phyloP scores from a whole-genome alignment of 148 eudicot genomes.

The Fallopia convolvulus region DNA sequence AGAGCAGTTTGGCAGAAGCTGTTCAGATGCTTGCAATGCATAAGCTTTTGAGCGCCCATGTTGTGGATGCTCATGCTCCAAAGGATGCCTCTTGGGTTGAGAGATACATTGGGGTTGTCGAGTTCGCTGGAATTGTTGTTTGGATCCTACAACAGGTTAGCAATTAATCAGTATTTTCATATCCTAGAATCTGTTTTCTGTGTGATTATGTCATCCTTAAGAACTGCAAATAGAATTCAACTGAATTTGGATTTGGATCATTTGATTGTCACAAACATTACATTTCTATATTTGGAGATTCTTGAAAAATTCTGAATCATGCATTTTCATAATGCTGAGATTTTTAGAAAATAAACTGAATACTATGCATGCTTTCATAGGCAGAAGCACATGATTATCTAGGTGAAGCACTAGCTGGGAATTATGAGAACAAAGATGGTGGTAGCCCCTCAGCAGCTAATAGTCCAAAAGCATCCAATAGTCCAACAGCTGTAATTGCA shows the following conservation, averaged over 20 bases:
- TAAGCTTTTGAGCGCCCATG: conserved; percentile 78
- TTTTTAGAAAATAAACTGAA: neutral
- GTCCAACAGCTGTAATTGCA: conserved; percentile 38
- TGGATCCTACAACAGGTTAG: conserved; percentile 87
- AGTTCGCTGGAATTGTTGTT: conserved; percentile 88
- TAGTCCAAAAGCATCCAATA: neutral
- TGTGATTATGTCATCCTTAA: neutral
- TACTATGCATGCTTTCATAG: neutral
- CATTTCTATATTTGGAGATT: neutral
- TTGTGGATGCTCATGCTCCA: conserved; percentile 73
- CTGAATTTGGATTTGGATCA: no score
- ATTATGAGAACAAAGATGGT: no score
- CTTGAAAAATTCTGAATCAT: neutral
- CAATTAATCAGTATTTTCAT: conserved; percentile 27
- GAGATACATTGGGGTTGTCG: conserved; percentile 78
- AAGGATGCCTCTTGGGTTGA: conserved; percentile 87
- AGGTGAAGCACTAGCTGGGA: no score
- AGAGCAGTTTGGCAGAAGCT: conserved; percentile 74
- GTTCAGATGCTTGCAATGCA: conserved; percentile 66
- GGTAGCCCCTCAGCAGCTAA: no score
- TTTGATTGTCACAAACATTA: neutral
- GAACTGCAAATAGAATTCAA: neutral
- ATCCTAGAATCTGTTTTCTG: neutral
- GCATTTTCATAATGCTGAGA: no score
- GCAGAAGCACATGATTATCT: neutral